Evolutionary conservation across 2,329 filamentous ascomycete species (phyloP).

Genomic region (Aspergillus aculeatus): DNA sequence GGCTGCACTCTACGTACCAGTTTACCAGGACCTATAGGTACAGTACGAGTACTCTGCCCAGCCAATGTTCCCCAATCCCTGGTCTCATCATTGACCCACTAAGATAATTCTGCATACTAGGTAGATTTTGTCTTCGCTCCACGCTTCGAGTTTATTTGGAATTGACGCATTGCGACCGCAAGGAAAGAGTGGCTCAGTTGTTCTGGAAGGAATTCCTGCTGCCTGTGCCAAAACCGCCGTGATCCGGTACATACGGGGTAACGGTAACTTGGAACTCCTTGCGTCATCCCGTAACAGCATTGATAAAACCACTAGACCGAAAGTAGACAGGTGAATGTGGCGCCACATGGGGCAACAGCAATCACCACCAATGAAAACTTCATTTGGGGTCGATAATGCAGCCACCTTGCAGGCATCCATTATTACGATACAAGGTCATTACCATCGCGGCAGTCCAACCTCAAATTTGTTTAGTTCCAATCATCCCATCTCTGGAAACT

Average conservation of each 20-base stretch:
- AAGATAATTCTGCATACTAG: too few species aligned
- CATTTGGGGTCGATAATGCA: not conserved
- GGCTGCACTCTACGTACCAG: not conserved
- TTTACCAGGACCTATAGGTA: too few species aligned
- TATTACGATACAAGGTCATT: not conserved
- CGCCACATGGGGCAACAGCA: not conserved
- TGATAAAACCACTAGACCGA: not conserved
- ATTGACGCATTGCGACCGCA: too few species aligned
- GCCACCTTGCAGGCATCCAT: constrained; percentile 10
- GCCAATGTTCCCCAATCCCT: too few species aligned
- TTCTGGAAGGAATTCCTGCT: not conserved
- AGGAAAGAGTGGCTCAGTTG: not conserved
- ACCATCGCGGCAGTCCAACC: not conserved
- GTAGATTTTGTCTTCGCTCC: too few species aligned
- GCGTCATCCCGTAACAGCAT: not conserved
- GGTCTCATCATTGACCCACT: too few species aligned
- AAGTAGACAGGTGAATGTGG: not conserved
- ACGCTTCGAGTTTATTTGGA: too few species aligned
- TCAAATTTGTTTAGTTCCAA: not conserved
- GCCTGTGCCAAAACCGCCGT: not conserved
- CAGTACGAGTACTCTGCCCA: too few species aligned
- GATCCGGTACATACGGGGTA: too few species aligned
- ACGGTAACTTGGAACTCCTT: not conserved
- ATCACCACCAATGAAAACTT: not conserved
- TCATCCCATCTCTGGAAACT: not conserved